Evolutionary conservation across 108 stramenopile species (phyloP).

Genomic region (Cylindrotheca closterium): DNA sequence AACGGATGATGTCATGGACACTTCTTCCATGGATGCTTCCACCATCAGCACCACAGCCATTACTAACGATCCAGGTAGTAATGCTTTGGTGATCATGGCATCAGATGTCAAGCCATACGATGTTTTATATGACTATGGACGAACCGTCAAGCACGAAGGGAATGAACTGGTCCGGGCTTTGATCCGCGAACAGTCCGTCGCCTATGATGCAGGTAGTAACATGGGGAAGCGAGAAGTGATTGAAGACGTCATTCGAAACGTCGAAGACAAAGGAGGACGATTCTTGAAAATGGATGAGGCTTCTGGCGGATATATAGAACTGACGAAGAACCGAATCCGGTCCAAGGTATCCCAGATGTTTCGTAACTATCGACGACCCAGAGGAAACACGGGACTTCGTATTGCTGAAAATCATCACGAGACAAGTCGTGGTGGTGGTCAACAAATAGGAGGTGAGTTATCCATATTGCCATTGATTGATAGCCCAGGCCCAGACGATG

Average conservation of each 20-base stretch:
- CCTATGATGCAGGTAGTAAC: not conserved
- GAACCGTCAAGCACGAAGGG: too few relatives aligned
- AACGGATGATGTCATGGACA: too few relatives aligned
- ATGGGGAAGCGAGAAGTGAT: not conserved
- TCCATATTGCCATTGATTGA: not conserved
- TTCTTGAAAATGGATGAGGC: constrained; percentile 5
- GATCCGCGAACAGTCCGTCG: not conserved
- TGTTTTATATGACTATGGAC: too few relatives aligned
- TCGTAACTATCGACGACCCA: not conserved
- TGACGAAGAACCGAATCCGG: not conserved
- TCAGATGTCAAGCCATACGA: too few relatives aligned
- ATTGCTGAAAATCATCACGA: too few relatives aligned
- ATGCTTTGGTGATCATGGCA: too few relatives aligned
- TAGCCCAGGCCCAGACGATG: not conserved
- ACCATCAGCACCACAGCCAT: too few relatives aligned
- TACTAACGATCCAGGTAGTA: too few relatives aligned
- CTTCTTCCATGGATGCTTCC: too few relatives aligned
- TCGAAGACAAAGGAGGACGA: constrained; percentile 12
- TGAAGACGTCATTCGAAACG: constrained; percentile 1
- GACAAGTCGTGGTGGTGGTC: not conserved
- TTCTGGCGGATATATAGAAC: constrained; percentile 1
- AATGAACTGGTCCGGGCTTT: not conserved
- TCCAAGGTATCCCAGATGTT: not conserved
- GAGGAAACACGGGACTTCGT: too few relatives aligned
- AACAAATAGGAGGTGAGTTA: not conserved